Evolutionary conservation across 2,329 filamentous ascomycete genomes (phyloP).

Genomic region (Byssochlamys sp.): DNA sequence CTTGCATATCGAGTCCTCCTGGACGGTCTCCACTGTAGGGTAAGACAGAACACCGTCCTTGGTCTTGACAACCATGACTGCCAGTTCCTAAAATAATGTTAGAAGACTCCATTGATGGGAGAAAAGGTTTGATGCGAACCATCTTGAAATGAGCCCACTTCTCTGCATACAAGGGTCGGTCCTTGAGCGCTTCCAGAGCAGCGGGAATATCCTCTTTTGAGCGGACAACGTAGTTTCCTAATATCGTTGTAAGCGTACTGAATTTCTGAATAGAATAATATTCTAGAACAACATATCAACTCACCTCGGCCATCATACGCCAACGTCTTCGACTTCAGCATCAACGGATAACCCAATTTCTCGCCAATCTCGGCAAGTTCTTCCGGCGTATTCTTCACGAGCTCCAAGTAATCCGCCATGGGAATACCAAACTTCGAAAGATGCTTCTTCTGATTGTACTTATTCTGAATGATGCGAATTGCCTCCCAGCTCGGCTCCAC

Average conservation of each 20-base stretch:
- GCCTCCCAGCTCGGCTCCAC: slow-evolving; percentile 79
- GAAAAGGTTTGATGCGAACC: slow-evolving; percentile 17
- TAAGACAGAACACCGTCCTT: slow-evolving; percentile 67
- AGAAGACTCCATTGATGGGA: slow-evolving; percentile 3
- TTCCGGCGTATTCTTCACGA: slow-evolving; percentile 50
- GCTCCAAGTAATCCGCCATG: slow-evolving; percentile 59
- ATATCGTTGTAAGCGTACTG: slow-evolving; percentile 3
- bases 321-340: slow-evolving; percentile 83
- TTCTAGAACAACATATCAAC: slow-evolving; percentile 7
- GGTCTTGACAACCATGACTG: slow-evolving; percentile 89
- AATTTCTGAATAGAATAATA: not conserved
- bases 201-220: slow-evolving; percentile 50
- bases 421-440: slow-evolving; percentile 59
- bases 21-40: slow-evolving; percentile 85
- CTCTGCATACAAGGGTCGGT: slow-evolving; percentile 71
- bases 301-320: slow-evolving; percentile 84
- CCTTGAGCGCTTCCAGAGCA: slow-evolving; percentile 61
- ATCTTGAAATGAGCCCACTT: slow-evolving; percentile 76
- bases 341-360: slow-evolving; percentile 69
- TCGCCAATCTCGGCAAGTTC: slow-evolving; percentile 56
- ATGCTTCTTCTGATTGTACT: slow-evolving; percentile 80
- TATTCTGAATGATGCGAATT: slow-evolving; percentile 83
- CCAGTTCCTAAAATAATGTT: slow-evolving; percentile 51
- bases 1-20: slow-evolving; percentile 92
- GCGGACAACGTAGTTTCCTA: slow-evolving; percentile 58